Evolutionary conservation across 208 protist species (phyloP), one percentile per base, ranked within the genome.

Genomic region (Phytomonas francai): DNA sequence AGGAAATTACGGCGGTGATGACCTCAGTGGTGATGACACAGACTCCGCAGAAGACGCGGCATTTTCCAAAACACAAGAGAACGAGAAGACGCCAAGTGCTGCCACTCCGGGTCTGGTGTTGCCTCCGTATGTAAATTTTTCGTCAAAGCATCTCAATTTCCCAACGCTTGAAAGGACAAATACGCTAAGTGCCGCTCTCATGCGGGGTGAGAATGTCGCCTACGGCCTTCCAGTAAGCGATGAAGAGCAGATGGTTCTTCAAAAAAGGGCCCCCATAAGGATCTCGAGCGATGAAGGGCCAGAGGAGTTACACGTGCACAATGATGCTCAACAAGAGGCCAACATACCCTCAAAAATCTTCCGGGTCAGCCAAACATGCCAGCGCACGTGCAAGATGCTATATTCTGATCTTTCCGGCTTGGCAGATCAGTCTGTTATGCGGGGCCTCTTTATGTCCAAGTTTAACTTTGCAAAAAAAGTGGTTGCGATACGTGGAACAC

Each of bases 321-420:
- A 95, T 73, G 87, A 95, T 79, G 87, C 87, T 27, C 89, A 95
- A 73, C 67, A 74, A n/a, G 85, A 93, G 67, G 87, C 85, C 19
- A 95, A 92, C 11, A 87, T 89, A 22, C 90, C 90, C 0, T 90
- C 86, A 1, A 93, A 95, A 63, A 81, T 90, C 22, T 73, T 73
- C 4, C 45, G 56, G 14, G 65, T 85, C 0, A 74, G 14, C 3
- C 34, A 70, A 32, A 59, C 64, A 25, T 61, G 79, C 27, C 58
- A 62, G 27, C 78, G 83, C 49, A 74, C 71, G 36, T 87, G 80
- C 71, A 79, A 81, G 34, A 77, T 92, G 25, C 56, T 96, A n/a
- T 70, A 83, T 39, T 85, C 71, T 7, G 88, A 93, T 66, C 79
- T 96, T 65, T 83, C 73, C 45, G 87, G 90, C 29, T 80, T 83